Base-by-base conservation (phyloP, 1,284 basidiomycete species). In the Naganishia albida region DNA sequence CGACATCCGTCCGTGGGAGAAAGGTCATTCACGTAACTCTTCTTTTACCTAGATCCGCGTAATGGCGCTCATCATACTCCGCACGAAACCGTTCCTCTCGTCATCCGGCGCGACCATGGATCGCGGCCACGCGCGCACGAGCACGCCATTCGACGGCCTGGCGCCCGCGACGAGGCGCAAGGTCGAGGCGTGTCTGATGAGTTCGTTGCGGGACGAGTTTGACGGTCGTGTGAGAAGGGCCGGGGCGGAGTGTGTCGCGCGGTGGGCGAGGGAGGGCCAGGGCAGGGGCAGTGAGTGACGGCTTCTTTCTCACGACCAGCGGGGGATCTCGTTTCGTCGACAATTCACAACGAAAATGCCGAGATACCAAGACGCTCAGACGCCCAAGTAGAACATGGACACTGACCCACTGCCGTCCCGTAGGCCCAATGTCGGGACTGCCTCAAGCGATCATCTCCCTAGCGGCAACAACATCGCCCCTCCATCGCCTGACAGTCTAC, bases 401-500 rank as follows among this genome's bases (percentile, higher is more conserved):
- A 18, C 10, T 34, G 34, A 6, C 34, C 34, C 6, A 34, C 34
- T 10, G 34, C 10, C 10, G n/a, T 3, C 8, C 2, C 28, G 23
- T 42, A 65, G 64, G 56, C 44, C 40, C 56, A 13, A 34, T 64
- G 23, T 23, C 54, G 13, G 39, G 38, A 15, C 56, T 65, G 28
- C 39, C 55, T 2, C 30, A 44, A 12, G 49, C 57, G 2, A 34
- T 65, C 6, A 15, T 65, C 15, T 25, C 34, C 30, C 56, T 65
- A 3, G 57, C 64, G 3, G 46, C 56, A 0, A 60, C 64, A 0
- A 28, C 55, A 34, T 65, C 64, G 10, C 64, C 64, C 1, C 34
- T 65, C 3, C 64, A 65, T 25, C 55, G 64, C 25, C 49, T 65
- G 28, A 53, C 64, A 23, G 54, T 56, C 13, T 65, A 44, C 56